Percentiles rank a stretch among this genome's conserved stretches.
Evolutionary conservation across 768 basidiomycete genomes (phyloP).

Genomic region (Daedaleopsis sinensis): DNA sequence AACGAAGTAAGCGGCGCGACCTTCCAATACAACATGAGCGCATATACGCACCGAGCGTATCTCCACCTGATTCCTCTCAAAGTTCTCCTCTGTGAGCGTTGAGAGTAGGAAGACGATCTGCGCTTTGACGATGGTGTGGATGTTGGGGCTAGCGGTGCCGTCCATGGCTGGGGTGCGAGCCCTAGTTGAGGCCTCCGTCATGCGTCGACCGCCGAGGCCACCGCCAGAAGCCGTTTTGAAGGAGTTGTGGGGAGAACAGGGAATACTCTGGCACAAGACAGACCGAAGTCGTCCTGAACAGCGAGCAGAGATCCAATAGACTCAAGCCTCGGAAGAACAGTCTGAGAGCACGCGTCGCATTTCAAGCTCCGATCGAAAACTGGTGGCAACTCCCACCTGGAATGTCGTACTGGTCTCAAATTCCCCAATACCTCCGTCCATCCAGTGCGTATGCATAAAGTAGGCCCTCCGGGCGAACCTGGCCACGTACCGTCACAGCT

Average conservation of each 20-base stretch:
- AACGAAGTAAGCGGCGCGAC: constrained; percentile 8
- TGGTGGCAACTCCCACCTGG: constrained; percentile 32
- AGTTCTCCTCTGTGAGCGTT: constrained; percentile 96
- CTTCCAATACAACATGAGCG: neutral
- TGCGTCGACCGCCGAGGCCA: constrained; percentile 38
- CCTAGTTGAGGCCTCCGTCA: constrained; percentile 38
- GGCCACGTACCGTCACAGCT: too few species aligned
- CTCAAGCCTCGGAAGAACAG: constrained; percentile 4
- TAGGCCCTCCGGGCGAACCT: too few species aligned
- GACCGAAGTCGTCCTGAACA: constrained; percentile 34
- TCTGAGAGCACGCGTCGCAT: constrained; percentile 20
- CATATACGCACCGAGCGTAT: constrained; percentile 82
- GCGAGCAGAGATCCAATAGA: constrained; percentile 24
- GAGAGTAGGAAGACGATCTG: constrained; percentile 98
- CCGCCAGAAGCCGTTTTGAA: constrained; percentile 41
- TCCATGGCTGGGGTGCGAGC: constrained; percentile 79
- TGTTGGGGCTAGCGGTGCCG: constrained; percentile 79
- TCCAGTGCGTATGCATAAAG: neutral
- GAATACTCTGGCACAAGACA: constrained; percentile 24
- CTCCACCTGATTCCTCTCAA: constrained; percentile 90
- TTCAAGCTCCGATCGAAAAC: constrained; percentile 23
- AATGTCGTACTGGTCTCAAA: neutral
- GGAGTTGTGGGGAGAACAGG: constrained; percentile 24
- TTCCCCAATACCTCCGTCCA: neutral
- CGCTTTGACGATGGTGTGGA: constrained; percentile 91